Base-by-base conservation (phyloP, 805 yeast species). In the Barnettozyma californica region DNA sequence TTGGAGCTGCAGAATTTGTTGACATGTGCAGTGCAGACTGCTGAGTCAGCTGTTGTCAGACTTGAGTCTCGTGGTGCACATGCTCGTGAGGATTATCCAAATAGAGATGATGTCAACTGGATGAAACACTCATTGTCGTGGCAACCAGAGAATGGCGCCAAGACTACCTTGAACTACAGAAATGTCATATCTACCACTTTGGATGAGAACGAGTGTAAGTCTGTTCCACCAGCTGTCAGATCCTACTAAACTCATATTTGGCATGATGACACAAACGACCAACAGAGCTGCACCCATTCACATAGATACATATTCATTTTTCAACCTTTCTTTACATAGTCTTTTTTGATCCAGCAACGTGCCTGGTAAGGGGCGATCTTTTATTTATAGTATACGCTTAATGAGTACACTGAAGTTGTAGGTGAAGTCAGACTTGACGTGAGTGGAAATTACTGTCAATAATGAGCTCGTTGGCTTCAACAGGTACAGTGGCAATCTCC, bases 51-150 rank as follows among this genome's bases (percentile, higher is more conserved):
- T 45, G 90, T 94, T 54, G 95, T 89, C 49, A 88, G 99, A 78
- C 84, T 77, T 64, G 99, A 92, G 75, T 90, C 97, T 35, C 88
- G 99, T 77, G 99, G 99, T 75, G 98, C 99, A 44, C 99, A 92
- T 67, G 97, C 99, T 51, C 86, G 98, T 77, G 99, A 92, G 72
- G 99, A 92, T 70, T 91, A 71, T 75, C 97, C 96, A 64, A 83
- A 81, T 54, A 89, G 99, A 81, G 96, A 92, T 67, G 99, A 92
- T 68, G 90, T 67, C 48, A 77, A 90, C 78, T 92, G 99, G 99
- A 89, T 88, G 92, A 94, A 92, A 76, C 99, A 92, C 74, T 78
- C 97, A 44, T 75, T 92, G 66, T 88, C 97, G 45, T 92, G 94
- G 90, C 98, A 94, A 77, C 64, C 70, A 49, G 67, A 71, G 25